phyloP scores from a whole-genome alignment of 345 rosid genomes.

The Syzygium aromaticum region DNA sequence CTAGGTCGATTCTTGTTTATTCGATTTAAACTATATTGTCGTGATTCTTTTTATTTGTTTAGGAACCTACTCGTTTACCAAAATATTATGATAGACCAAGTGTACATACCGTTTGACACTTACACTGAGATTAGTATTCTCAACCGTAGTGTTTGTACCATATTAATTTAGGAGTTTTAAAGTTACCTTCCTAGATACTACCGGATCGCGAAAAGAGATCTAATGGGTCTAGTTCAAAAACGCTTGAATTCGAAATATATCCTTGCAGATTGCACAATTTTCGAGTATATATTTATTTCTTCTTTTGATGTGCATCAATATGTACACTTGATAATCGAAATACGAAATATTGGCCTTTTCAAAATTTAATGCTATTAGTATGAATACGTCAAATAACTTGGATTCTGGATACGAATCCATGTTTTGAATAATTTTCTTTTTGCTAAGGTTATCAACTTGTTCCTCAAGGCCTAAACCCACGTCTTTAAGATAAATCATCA shows the following conservation, averaged over 20 bases:
- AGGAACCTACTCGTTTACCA: not conserved
- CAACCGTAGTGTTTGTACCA: not conserved
- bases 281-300: not conserved
- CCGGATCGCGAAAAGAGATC: not conserved
- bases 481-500: not conserved
- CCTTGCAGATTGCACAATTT: not conserved
- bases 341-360: not conserved
- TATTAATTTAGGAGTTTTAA: not conserved
- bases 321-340: not conserved
- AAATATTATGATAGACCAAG: not conserved
- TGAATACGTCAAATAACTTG: not conserved
- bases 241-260: not conserved
- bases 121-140: not conserved
- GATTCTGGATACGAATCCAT: not conserved
- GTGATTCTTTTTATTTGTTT: not conserved
- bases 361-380: not conserved
- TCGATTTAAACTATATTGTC: not conserved
- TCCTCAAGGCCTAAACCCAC: not conserved
- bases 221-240: not conserved
- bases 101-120: not conserved
- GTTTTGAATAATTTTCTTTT: not conserved
- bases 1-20: not conserved
- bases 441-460: not conserved
- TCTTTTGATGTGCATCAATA: not conserved
- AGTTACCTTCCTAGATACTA: not conserved